Evolutionary conservation across 192 early-diverging fungal species (phyloP), one percentile per base, ranked within the genome.

Genomic region (Coemansia sp.): DNA sequence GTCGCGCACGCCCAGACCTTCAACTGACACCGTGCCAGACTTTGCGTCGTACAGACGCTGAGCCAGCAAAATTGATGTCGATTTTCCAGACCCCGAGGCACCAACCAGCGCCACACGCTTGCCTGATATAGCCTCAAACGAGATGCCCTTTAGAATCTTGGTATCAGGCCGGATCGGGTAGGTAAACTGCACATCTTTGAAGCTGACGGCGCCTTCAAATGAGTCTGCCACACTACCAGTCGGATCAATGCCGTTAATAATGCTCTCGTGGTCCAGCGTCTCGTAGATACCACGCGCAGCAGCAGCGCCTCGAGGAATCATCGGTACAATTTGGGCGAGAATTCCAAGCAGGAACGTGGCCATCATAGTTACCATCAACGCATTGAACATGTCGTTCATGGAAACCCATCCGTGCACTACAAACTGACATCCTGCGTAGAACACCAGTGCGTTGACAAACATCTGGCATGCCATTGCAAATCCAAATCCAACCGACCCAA

Each of bases 101-200:
- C 95, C 95, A 6, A 94, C 93, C 25, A 97, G 60, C 5, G 95
- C 95, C 30, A 97, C 81, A 10, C 88, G 94, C 63, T 80, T 65
- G 21, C 89, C 89, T 11, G 86, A 64, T 14, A 64, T 46, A 5
- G 65, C 81, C 6, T 45, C 49, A 9, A 87, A 48, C 22, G 70
- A 65, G 50, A 89, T 69, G 4, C 86, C 87, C 18, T 73, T 73
- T 24, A 92, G 73, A 54, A 91, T 86, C 4, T 68, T 63, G n/a
- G 82, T 80, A 25, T 77, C 67, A 3, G 80, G 70, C 6, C 90
- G 82, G 5, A 86, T 80, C 40, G 90, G 90, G 35, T 91, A 91
- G 10, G 58, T 56, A 67, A 91, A 91, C 14, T 75, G 32, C 22
- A 73, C 62, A 1, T 62, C 19, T 24, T 65, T 25, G 23, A 68